A percentile compares a stretch with the other conserved stretches of the same genome.
Conservation (phyloP, 768 basidiomycete species). For the Strobilomyces dryophilus region DNA sequence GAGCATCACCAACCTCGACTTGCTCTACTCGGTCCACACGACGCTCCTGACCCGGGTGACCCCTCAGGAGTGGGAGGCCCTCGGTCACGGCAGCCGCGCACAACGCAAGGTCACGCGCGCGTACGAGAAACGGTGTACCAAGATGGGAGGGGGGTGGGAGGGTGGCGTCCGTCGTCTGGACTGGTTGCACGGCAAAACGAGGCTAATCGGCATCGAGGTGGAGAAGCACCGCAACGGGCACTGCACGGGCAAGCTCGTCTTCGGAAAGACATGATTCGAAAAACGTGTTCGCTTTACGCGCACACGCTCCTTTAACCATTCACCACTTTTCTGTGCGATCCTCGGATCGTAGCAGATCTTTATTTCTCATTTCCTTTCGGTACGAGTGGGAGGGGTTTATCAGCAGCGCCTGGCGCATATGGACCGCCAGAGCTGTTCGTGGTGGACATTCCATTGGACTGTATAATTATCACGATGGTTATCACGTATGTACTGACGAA, state of each 20-base stretch:
- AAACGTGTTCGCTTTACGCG: neutral
- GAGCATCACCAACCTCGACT: slow-evolving; percentile 57
- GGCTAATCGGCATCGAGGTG: slow-evolving; percentile 58
- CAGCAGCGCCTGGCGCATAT: slow-evolving; percentile 10
- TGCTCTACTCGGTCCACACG: slow-evolving; percentile 56
- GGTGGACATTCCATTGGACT: slow-evolving; percentile 12
- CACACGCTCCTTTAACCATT: slow-evolving; percentile 5
- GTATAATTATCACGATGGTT: slow-evolving; percentile 17
- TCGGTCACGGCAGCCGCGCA: slow-evolving; percentile 50
- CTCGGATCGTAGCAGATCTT: neutral
- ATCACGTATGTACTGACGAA: slow-evolving; percentile 1
- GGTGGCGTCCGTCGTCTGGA: slow-evolving; percentile 65
- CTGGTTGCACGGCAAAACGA: slow-evolving; percentile 59
- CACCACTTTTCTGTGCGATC: neutral
- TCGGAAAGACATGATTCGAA: slow-evolving; percentile 35
- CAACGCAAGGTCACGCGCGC: slow-evolving; percentile 58
- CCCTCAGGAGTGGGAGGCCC: slow-evolving; percentile 58
- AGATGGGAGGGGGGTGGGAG: slow-evolving; percentile 66
- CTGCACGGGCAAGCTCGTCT: slow-evolving; percentile 47
- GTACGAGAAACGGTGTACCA: slow-evolving; percentile 58
- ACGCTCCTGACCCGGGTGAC: slow-evolving; percentile 55
- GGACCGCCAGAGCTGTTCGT: slow-evolving; percentile 5
- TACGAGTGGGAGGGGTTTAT: neutral
- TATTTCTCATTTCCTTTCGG: neutral
- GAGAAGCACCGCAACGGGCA: slow-evolving; percentile 39